Conservation (phyloP, 2,329 filamentous ascomycete genomes). For the Ophiognomonia clavigignenti-juglandacearum region DNA sequence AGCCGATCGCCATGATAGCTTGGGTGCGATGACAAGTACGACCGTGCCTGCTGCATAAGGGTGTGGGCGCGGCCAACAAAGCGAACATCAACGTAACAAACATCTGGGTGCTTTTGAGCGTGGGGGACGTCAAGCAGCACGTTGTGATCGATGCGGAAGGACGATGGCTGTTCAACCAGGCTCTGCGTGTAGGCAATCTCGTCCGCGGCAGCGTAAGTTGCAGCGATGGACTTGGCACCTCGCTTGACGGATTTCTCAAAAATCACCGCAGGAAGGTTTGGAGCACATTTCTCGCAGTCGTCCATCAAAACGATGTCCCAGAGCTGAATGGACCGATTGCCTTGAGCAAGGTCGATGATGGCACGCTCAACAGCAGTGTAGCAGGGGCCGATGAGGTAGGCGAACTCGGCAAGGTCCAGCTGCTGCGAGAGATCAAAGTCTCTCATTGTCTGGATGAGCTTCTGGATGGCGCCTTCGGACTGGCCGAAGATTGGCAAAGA, state of each 20-base stretch:
- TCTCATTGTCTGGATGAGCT: constrained; percentile 1
- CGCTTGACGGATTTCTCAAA: not conserved
- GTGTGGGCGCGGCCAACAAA: constrained; percentile 7
- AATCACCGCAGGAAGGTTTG: not conserved
- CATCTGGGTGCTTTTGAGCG: not conserved
- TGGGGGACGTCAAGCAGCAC: not conserved
- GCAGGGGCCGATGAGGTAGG: constrained; percentile 5
- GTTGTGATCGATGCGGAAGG: constrained; percentile 11
- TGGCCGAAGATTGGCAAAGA: constrained; percentile 11
- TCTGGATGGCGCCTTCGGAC: not conserved
- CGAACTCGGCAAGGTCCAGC: constrained; percentile 13
- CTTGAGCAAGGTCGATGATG: not conserved
- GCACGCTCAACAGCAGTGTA: constrained; percentile 10
- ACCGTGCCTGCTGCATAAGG: constrained; percentile 12
- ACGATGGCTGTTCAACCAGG: constrained; percentile 1
- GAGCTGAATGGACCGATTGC: not conserved
- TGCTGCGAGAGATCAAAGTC: constrained; percentile 11
- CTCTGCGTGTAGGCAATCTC: not conserved
- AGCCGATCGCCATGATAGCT: not conserved
- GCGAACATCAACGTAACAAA: constrained; percentile 10
- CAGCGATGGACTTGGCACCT: not conserved
- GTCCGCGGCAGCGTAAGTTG: constrained; percentile 1
- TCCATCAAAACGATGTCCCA: not conserved
- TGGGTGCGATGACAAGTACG: constrained; percentile 7
- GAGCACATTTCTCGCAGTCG: constrained; percentile 3